Conservation (phyloP, 2,329 filamentous ascomycete species). For the Apiospora pterosperma region DNA sequence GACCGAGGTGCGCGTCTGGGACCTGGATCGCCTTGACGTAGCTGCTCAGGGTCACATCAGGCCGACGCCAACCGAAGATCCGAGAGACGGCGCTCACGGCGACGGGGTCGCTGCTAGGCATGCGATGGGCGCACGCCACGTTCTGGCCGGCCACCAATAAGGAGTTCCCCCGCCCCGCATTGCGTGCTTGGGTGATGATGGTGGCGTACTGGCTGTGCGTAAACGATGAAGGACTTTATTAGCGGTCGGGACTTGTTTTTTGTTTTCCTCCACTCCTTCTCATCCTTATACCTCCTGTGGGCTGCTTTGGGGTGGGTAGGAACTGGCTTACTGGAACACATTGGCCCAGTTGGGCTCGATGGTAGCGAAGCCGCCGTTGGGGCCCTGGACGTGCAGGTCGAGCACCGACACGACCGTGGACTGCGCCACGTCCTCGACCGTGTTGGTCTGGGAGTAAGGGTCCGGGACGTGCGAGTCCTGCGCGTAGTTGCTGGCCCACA, state of each 20-base stretch:
- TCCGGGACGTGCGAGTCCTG: background rate
- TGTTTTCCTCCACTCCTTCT: background rate
- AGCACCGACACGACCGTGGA: background rate
- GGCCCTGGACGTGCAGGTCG: background rate
- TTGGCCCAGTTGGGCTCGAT: background rate
- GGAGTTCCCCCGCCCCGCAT: background rate
- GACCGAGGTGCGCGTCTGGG: background rate
- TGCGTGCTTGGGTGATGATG: background rate
- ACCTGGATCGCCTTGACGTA: background rate
- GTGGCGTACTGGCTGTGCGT: background rate
- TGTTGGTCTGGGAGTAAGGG: background rate
- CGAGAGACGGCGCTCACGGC: background rate
- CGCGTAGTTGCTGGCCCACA: background rate
- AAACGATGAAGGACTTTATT: background rate
- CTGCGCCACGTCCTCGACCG: background rate
- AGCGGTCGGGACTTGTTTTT: background rate
- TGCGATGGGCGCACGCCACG: background rate
- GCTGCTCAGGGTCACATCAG: background rate
- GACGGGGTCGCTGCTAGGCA: background rate
- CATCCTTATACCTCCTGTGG: background rate
- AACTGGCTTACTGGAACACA: background rate
- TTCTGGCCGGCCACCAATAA: background rate
- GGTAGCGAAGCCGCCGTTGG: background rate
- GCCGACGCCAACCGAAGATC: background rate
- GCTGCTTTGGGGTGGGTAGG: background rate